Base-by-base conservation (phyloP, 768 basidiomycete species). In the Leucocoprinus leucothites region DNA sequence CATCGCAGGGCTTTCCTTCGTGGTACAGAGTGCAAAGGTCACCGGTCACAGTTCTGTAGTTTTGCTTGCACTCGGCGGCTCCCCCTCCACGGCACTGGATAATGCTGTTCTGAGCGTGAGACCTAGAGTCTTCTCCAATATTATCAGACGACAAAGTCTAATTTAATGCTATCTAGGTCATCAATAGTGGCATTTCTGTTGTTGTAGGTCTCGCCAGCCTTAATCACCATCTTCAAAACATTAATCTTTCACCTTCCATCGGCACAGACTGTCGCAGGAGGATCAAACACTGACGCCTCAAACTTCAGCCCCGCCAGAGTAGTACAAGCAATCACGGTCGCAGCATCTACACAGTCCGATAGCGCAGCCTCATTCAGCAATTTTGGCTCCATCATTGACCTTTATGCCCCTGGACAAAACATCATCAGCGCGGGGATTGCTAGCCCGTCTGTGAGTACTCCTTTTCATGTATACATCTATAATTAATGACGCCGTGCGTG, bases 341-440 rank as follows among this genome's bases (percentile, higher is more conserved):
- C 45, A 13, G 55, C 58, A 22, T 52, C 46, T 24, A 61, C 54
- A 18, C 58, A 57, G 19, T 25, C 38, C 21, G 58, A 61, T 21
- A 38, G 42, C 13, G 48, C 57, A 11, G 31, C 56, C 14, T 54
- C 56, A 6, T 48, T 55, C 45, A 59, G 58, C 14, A 61, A 61
- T 38, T 51, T 14, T 22, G 60, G 56, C 16, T 47, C 56, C 9
- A 47, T 57, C 19, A 54, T 61, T 28, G 56, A 59, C 22, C 43
- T 61, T 0, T 61, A 59, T 36, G 60, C 60, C 6, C 60, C 60
- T 1, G 60, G 60, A 16, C 54, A 57, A 40, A 57, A 53, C 45
- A 50, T 61, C 16, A 21, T 57, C 9, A 61, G 58, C 36, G 55
- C 60, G 9, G 56, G 60, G 55, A 61, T 61, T 19, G 60, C 57